Evolutionary conservation across 345 rosid genomes (phyloP).

Genomic region (Pelargonium nanum): DNA sequence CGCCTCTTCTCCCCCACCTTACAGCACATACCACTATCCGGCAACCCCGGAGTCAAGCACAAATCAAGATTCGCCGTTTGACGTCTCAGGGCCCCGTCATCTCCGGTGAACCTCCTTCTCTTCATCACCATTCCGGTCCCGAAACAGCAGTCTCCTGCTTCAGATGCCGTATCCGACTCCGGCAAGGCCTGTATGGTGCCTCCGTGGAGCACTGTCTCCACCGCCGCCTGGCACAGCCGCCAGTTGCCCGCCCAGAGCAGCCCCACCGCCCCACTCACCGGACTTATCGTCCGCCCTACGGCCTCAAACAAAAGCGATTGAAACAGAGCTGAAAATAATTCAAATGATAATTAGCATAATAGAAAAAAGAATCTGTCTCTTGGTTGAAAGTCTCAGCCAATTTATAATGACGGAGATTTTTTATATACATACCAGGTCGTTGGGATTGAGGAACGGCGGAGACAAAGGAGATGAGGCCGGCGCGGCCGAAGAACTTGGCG

Average conservation of each 20-base stretch:
- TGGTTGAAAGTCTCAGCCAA: too few species aligned
- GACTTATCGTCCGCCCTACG: constrained; percentile 88
- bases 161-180: constrained; percentile 60
- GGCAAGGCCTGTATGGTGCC: constrained; percentile 57
- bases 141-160: constrained; percentile 41
- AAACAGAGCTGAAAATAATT: constrained; percentile 49
- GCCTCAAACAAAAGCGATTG: constrained; percentile 84
- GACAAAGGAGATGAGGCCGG: constrained; percentile 93
- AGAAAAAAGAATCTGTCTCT: too few species aligned
- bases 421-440: constrained; percentile 43
- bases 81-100: constrained; percentile 17
- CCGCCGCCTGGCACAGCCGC: constrained; percentile 81
- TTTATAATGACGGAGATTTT: too few species aligned
- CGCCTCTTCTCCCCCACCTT: constrained; percentile 43
- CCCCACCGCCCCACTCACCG: constrained; percentile 92
- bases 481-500: constrained; percentile 96
- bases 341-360: too few species aligned
- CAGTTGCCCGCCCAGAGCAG: constrained; percentile 87
- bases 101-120: constrained; percentile 28
- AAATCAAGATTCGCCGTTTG: constrained; percentile 60
- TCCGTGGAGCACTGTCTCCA: constrained; percentile 78
- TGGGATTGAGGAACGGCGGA: constrained; percentile 82
- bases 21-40: too few species aligned
- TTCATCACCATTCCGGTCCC: constrained; percentile 23
- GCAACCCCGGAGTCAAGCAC: constrained; percentile 33